These are phyloP conservation scores for Musa troglodytarum DNA, from an alignment of 176 grass and related monocot genomes.

Conservation along the genomic window DNA sequence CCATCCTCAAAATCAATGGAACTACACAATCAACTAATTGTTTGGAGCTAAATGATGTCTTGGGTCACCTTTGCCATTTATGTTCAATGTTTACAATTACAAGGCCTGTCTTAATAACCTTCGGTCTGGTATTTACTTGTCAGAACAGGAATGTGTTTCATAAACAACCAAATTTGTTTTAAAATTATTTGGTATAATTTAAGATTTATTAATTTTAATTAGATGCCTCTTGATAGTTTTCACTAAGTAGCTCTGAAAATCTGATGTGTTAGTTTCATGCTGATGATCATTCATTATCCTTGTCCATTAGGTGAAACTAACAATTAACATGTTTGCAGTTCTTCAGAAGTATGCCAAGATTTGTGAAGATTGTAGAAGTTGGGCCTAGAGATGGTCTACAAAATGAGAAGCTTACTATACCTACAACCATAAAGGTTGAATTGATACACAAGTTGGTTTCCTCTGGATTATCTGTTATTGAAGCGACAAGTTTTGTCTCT, in stretches of 20 bases:
- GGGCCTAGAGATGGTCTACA: slow-evolving; percentile 87
- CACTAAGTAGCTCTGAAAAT: neutral
- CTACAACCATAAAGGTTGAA: slow-evolving; percentile 83
- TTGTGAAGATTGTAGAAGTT: slow-evolving; percentile 91
- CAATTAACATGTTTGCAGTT: slow-evolving; percentile 33
- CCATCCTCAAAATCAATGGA: too few relatives aligned
- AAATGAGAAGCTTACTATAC: slow-evolving; percentile 62
- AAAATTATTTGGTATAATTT: too few relatives aligned
- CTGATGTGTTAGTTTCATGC: slow-evolving; percentile 3
- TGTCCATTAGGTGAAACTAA: neutral
- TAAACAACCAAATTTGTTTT: too few relatives aligned
- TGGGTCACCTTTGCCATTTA: too few relatives aligned
- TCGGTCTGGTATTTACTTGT: too few relatives aligned
- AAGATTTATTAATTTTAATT: neutral
- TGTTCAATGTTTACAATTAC: too few relatives aligned
- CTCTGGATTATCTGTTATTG: slow-evolving; percentile 67
- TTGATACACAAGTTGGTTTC: slow-evolving; percentile 73
- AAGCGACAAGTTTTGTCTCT: slow-evolving; percentile 98
- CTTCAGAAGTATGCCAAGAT: slow-evolving; percentile 46
- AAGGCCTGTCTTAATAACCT: too few relatives aligned
- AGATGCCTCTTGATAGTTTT: neutral
- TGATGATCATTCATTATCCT: neutral
- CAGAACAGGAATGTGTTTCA: too few relatives aligned
- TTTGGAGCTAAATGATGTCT: too few relatives aligned
- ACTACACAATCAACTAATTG: too few relatives aligned